Percentiles rank a stretch among this genome's conserved stretches.
These are phyloP conservation scores for Larix kaempferi DNA, from an alignment of 75 land plant species.

Conservation along the genomic window DNA sequence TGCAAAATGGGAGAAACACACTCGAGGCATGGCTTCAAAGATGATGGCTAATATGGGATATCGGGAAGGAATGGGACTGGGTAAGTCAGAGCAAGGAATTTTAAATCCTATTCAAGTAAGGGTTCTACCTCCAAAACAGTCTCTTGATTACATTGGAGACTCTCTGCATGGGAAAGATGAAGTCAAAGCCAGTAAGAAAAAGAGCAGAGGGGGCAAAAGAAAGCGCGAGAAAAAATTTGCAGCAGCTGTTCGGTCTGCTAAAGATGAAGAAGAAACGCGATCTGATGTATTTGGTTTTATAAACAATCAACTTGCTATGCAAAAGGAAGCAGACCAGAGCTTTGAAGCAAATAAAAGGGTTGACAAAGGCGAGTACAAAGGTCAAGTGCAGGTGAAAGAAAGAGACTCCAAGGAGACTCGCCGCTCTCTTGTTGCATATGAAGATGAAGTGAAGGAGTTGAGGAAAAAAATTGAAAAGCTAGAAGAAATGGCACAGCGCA, in stretches of 20 bases:
- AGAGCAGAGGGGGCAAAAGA: slow-evolving; percentile 88
- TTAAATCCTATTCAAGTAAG: slow-evolving; percentile 70
- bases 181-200: slow-evolving; percentile 27
- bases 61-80: slow-evolving; percentile 93
- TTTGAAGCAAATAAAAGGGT: slow-evolving; percentile 7
- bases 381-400: slow-evolving; percentile 14
- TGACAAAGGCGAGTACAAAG: slow-evolving; percentile 4
- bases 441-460: slow-evolving; percentile 78
- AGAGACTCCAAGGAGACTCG: slow-evolving; percentile 37
- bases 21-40: slow-evolving; percentile 95
- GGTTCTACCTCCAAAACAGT: slow-evolving; percentile 75
- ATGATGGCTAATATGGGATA: slow-evolving; percentile 99
- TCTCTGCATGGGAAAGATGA: slow-evolving; percentile 16
- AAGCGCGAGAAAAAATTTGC: slow-evolving; percentile 90
- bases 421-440: slow-evolving; percentile 57
- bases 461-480: slow-evolving; percentile 58
- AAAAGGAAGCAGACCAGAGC: slow-evolving; percentile 18
- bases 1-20: slow-evolving; percentile 97
- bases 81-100: slow-evolving; percentile 83
- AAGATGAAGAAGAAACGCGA: slow-evolving; percentile 48
- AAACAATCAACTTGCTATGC: slow-evolving; percentile 76
- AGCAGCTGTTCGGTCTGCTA: slow-evolving; percentile 62
- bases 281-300: slow-evolving; percentile 87
- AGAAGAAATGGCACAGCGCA: slow-evolving; percentile 85
- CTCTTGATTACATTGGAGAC: slow-evolving; percentile 73